Conservation (phyloP, 495 filamentous ascomycete genomes). For the Penicillium fimorum region DNA sequence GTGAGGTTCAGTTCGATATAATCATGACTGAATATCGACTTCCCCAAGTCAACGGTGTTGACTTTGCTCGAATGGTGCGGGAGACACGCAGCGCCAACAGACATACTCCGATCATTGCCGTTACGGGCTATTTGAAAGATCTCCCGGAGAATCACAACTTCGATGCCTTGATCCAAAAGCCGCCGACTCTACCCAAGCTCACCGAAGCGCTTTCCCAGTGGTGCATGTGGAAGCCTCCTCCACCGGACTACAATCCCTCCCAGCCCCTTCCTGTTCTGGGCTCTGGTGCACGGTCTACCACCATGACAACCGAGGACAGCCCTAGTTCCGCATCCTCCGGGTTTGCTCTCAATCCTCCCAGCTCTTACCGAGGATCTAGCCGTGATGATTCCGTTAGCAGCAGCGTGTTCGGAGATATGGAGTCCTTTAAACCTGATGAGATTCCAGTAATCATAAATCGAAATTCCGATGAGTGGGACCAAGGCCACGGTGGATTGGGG, state of each 20-base stretch:
- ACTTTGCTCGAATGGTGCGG: constrained; percentile 95
- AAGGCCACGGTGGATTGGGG: constrained; percentile 62
- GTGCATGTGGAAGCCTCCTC: constrained; percentile 89
- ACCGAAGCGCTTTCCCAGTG: constrained; percentile 79
- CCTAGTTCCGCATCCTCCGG: constrained; percentile 79
- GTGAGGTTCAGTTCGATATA: constrained; percentile 91
- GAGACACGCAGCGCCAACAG: constrained; percentile 92
- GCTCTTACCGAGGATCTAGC: constrained; percentile 73
- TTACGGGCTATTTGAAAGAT: constrained; percentile 97
- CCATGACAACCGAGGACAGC: constrained; percentile 67
- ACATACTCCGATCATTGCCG: constrained; percentile 92
- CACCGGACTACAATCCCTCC: constrained; percentile 46
- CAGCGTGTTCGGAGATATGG: constrained; percentile 80
- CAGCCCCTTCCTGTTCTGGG: constrained; percentile 55
- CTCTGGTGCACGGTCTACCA: constrained; percentile 61
- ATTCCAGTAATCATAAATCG: constrained; percentile 71
- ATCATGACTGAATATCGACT: constrained; percentile 97
- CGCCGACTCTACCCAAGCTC: constrained; percentile 83
- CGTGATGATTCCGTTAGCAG: constrained; percentile 84
- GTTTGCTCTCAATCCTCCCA: constrained; percentile 65
- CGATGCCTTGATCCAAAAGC: constrained; percentile 91
- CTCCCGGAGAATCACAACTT: constrained; percentile 92
- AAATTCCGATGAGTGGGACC: constrained; percentile 71
- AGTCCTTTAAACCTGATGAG: constrained; percentile 76
- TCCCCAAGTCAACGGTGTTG: constrained; percentile 88